Evolutionary conservation across 495 filamentous ascomycete genomes (phyloP).

Genomic region (Pseudoneurospora amorphoporcata): DNA sequence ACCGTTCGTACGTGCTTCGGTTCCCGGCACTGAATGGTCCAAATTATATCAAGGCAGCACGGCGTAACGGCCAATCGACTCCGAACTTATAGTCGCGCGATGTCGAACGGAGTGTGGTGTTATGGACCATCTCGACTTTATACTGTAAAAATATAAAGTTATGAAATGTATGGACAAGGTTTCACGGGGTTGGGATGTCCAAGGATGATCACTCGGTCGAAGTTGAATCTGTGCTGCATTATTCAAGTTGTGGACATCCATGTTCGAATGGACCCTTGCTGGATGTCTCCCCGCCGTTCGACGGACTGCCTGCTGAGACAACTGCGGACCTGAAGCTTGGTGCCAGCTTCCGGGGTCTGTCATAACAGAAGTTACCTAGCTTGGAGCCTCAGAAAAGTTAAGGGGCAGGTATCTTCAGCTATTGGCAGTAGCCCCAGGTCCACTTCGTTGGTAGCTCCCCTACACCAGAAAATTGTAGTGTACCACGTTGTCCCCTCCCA

Average conservation of each 20-base stretch:
- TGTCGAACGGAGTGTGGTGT: not conserved
- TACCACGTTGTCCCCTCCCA: not conserved
- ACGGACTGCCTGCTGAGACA: not conserved
- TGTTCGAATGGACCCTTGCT: not conserved
- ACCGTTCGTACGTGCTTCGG: not conserved
- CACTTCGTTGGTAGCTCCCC: not conserved
- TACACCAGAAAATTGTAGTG: not conserved
- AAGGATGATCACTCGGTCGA: not conserved
- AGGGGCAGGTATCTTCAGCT: not conserved
- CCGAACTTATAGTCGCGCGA: not conserved
- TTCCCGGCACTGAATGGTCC: not conserved
- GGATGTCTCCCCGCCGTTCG: not conserved
- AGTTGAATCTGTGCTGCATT: not conserved
- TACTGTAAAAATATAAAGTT: not conserved
- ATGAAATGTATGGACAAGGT: not conserved
- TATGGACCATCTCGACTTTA: not conserved
- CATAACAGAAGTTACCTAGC: not conserved
- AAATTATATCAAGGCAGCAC: not conserved
- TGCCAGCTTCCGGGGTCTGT: not conserved
- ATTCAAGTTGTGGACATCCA: not conserved
- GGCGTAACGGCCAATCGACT: not conserved
- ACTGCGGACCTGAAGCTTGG: not conserved
- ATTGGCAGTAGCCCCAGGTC: not conserved
- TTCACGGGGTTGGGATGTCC: not conserved
- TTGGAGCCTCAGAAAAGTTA: not conserved